A percentile compares a stretch with the other conserved stretches of the same genome.
phyloP scores from a whole-genome alignment of 1,139 yeast genomes.

The Sugiyamaella neomexicana region DNA sequence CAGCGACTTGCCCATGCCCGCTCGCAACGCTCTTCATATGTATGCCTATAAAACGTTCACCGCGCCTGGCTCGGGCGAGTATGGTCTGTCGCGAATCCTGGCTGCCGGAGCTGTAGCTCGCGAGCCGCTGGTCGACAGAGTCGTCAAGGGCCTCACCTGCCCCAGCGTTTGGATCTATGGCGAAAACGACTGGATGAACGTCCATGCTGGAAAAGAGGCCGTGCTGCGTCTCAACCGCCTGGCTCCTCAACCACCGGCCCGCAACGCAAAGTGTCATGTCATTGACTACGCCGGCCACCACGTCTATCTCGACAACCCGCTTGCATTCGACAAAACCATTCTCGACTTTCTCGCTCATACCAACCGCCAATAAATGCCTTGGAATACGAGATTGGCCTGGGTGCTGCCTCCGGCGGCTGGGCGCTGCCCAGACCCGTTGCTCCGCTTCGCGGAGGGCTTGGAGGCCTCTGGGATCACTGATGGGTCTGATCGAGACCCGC shows the following conservation, averaged over 20 bases:
- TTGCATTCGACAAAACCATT: conserved; percentile 55
- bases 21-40: conserved; percentile 45
- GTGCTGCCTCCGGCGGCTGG: background rate
- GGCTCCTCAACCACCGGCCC: conserved; percentile 33
- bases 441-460: background rate
- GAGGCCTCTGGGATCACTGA: too few species aligned
- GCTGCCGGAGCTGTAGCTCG: conserved; percentile 74
- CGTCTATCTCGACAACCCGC: conserved; percentile 70
- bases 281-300: conserved; percentile 73
- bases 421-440: background rate
- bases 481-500: too few species aligned
- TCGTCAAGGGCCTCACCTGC: conserved; percentile 34
- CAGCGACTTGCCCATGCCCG: conserved; percentile 33
- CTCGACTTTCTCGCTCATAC: conserved; percentile 45
- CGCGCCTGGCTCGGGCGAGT: conserved; percentile 61
- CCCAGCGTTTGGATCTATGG: conserved; percentile 67
- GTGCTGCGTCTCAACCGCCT: conserved; percentile 40
- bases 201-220: conserved; percentile 64
- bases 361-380: too few species aligned
- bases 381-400: too few species aligned
- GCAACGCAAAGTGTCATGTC: conserved; percentile 45
- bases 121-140: conserved; percentile 68
- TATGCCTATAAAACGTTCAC: conserved; percentile 62
- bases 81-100: conserved; percentile 58
- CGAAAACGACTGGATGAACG: conserved; percentile 83